phyloP scores from a whole-genome alignment of 495 filamentous ascomycete genomes.

The Melanomma pulvis-pyrius region DNA sequence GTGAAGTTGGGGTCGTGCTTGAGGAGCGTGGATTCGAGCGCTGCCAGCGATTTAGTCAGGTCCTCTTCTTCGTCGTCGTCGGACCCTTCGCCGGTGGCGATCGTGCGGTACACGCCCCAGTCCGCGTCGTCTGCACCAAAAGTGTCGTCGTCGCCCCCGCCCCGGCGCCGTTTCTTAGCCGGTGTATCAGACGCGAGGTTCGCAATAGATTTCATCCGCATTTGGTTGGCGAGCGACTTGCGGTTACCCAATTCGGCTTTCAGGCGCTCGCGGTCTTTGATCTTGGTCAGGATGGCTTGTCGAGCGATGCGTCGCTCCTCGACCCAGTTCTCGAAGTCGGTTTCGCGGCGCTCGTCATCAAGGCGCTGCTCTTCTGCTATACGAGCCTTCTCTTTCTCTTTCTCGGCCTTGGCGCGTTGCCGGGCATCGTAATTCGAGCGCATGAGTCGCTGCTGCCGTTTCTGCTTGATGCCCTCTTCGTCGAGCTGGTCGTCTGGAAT shows the following conservation, averaged over 20 bases:
- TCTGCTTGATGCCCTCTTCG: conserved; percentile 85
- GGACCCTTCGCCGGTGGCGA: conserved; percentile 74
- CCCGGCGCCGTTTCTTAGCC: conserved; percentile 68
- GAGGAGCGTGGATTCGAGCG: conserved; percentile 80
- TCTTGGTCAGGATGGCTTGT: conserved; percentile 68
- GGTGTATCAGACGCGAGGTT: conserved; percentile 92
- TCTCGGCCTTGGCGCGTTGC: conserved; percentile 89
- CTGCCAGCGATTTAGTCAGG: conserved; percentile 67
- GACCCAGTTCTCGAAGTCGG: conserved; percentile 85
- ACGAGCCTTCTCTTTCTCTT: conserved; percentile 84
- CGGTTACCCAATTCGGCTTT: conserved; percentile 93
- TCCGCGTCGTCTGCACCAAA: conserved; percentile 98
- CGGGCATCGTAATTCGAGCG: conserved; percentile 94
- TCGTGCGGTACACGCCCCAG: conserved; percentile 92
- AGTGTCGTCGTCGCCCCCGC: conserved; percentile 75
- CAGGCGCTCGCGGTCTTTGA: conserved; percentile 89
- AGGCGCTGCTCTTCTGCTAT: conserved; percentile 77
- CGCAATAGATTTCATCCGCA: conserved; percentile 97
- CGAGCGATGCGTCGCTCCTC: conserved; percentile 75
- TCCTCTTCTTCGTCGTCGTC: conserved; percentile 90
- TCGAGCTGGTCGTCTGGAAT: conserved; percentile 89
- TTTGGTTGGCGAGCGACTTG: conserved; percentile 91
- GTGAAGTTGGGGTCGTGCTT: conserved; percentile 85
- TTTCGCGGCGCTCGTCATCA: conserved; percentile 81
- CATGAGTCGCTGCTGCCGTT: conserved; percentile 85